Base-by-base conservation (phyloP, 2,329 filamentous ascomycete genomes). In the Hirsutella rhossiliensis region DNA sequence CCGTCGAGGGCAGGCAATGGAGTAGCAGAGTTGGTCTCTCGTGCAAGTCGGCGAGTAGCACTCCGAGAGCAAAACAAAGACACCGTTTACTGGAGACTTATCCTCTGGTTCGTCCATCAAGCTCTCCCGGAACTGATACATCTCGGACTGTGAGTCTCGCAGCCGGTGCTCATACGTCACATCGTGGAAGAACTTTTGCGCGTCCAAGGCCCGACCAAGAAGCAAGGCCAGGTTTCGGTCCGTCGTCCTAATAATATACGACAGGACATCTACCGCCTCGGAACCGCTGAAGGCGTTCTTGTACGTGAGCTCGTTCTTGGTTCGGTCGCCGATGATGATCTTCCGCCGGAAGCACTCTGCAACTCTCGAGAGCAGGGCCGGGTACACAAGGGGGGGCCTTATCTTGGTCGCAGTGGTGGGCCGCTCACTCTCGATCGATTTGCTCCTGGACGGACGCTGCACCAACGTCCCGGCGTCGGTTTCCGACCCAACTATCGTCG, bases 111-210 rank as follows among this genome's bases (percentile, higher is more conserved):
- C 80, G 43, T 97, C 90, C 66, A 89, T 83, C 62, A 97, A 73
- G 3, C 83, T 94, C 66, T 97, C 90, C 53, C 85, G 81, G 65
- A 98, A 98, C 60, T 97, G 90, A 62, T 97, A 98, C 62, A 98
- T 85, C 64, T 98, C 92, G 42, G 82, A 84, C 36, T 82, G 78
- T n/a, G 90, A 94, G 63, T 98, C 92, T 63, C 92, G 84, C 55
- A 98, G 69, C 40, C 92, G 79, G 63, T 98, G 92, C 55, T 96
- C 90, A 63, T 98, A 98, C 1, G 90, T 96, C 42, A 97, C 92
- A 72, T 98, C 92, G 67, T 98, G 92, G 61, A 98, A 98, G 68
- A 95, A 96, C 62, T 97, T 97, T 60, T 98, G 92, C 20, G 92
- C 92, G 65, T 98, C 92, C 48, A 98, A 69, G 37, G 92, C 88